These are phyloP conservation scores for Parafenestella ontariensis DNA, from an alignment of 2,329 filamentous ascomycete genomes.

Conservation along the genomic window DNA sequence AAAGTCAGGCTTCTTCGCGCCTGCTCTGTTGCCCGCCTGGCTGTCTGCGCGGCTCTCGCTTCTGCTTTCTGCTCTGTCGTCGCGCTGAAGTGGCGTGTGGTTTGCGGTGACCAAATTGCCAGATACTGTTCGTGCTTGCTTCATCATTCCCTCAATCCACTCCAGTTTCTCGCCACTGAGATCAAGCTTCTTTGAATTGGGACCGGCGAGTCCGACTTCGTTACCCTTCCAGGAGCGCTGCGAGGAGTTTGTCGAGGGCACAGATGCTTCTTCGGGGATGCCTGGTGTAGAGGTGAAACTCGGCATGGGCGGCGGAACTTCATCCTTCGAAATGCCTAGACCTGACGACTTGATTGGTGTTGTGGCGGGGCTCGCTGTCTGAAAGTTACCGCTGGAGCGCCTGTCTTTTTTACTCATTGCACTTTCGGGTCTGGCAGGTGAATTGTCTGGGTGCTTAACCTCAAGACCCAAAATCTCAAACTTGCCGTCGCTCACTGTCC, in stretches of 20 bases:
- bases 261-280: constrained; percentile 33
- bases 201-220: constrained; percentile 73
- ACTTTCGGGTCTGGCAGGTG: constrained; percentile 38
- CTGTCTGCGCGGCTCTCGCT: constrained; percentile 40
- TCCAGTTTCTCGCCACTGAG: constrained; percentile 73
- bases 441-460: constrained; percentile 33
- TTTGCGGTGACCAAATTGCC: constrained; percentile 54
- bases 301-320: constrained; percentile 33
- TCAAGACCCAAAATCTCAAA: constrained; percentile 63
- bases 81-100: constrained; percentile 21
- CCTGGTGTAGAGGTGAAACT: constrained; percentile 33
- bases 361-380: constrained; percentile 29
- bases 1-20: constrained; percentile 55
- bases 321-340: constrained; percentile 22
- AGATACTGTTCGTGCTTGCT: constrained; percentile 76
- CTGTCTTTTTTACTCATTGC: constrained; percentile 35
- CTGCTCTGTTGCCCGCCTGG: constrained; percentile 20
- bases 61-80: constrained; percentile 35
- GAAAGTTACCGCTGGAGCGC: constrained; percentile 30
- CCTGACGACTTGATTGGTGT: constrained; percentile 37
- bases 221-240: constrained; percentile 47
- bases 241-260: constrained; percentile 37
- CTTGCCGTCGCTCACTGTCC: constrained; percentile 62
- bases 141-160: constrained; percentile 85
- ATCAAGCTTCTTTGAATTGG: constrained; percentile 69